Conservation (phyloP, 371 early-diverging fungal species). For the Gilbertella persicaria region DNA sequence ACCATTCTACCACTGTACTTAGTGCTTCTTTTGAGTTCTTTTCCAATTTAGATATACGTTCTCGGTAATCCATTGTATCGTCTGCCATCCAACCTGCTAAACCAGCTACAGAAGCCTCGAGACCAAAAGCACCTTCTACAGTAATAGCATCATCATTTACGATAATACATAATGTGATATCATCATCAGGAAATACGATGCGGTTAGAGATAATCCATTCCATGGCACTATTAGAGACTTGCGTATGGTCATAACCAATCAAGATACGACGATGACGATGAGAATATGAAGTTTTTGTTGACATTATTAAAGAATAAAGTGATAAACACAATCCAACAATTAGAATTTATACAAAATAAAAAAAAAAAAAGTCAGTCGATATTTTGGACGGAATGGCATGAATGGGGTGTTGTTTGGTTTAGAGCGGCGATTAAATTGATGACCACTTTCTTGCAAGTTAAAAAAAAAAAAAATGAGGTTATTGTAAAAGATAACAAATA, state of each 20-base stretch:
- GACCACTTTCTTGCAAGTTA: no score
- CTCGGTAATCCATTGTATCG: slow-evolving; percentile 8
- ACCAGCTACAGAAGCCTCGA: slow-evolving; percentile 28
- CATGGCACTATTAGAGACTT: slow-evolving; percentile 25
- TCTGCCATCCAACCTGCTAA: slow-evolving; percentile 26
- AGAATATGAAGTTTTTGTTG: background rate
- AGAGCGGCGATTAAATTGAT: no score
- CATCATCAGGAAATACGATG: slow-evolving; percentile 22
- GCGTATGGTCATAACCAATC: slow-evolving; percentile 33
- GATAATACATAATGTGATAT: slow-evolving; percentile 25
- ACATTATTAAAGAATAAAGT: background rate
- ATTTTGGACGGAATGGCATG: no score
- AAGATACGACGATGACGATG: slow-evolving; percentile 17
- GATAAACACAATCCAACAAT: background rate
- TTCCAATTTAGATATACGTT: slow-evolving; percentile 24
- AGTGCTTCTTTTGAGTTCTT: slow-evolving; percentile 21
- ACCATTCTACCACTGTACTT: slow-evolving; percentile 18
- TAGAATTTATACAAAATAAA: background rate
- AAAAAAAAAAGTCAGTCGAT: background rate
- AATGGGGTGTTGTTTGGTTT: no score
- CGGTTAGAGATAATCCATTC: slow-evolving; percentile 30
- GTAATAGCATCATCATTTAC: slow-evolving; percentile 32
- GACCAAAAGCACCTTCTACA: slow-evolving; percentile 35
- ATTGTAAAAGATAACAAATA: no score
- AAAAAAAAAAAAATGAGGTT: no score